Evolutionary conservation across 2,329 filamentous ascomycete species (phyloP).

Genomic region (Talaromyces sp.): DNA sequence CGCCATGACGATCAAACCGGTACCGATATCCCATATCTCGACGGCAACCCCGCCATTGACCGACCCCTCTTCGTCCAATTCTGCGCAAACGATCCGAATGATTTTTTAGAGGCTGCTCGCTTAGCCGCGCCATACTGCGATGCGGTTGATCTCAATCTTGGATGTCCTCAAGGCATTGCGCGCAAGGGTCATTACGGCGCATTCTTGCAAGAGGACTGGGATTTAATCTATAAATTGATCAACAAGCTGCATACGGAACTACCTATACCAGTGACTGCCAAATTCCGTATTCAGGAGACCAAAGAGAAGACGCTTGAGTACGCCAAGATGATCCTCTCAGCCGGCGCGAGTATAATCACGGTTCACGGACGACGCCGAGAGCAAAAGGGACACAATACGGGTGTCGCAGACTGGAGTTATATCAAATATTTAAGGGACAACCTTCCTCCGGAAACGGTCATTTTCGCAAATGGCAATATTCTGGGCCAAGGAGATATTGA

Average conservation of each 20-base stretch:
- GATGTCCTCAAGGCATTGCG: constrained; percentile 94
- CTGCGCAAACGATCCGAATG: constrained; percentile 59
- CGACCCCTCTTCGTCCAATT: constrained; percentile 94
- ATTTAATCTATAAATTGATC: constrained; percentile 77
- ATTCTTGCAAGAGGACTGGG: constrained; percentile 91
- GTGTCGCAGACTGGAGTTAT: constrained; percentile 86
- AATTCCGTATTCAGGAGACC: constrained; percentile 86
- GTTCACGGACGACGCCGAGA: constrained; percentile 86
- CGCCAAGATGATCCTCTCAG: constrained; percentile 78
- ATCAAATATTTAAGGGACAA: constrained; percentile 79
- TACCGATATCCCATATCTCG: constrained; percentile 59
- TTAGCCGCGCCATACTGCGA: constrained; percentile 85
- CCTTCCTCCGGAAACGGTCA: constrained; percentile 80
- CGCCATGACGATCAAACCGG: constrained; percentile 33
- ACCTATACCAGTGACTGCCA: constrained; percentile 83
- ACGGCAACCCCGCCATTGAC: constrained; percentile 82
- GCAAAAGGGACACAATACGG: constrained; percentile 94
- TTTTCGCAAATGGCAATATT: constrained; percentile 96
- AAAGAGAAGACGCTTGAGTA: constrained; percentile 85
- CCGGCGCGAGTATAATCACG: constrained; percentile 89
- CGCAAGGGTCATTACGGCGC: constrained; percentile 87
- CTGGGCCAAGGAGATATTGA: constrained; percentile 76
- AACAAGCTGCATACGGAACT: constrained; percentile 77
- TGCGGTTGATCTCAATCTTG: constrained; percentile 91
- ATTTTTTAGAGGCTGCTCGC: constrained; percentile 63